These are phyloP conservation scores for Aquilaria sinensis DNA, from an alignment of 345 rosid species.

Conservation along the genomic window DNA sequence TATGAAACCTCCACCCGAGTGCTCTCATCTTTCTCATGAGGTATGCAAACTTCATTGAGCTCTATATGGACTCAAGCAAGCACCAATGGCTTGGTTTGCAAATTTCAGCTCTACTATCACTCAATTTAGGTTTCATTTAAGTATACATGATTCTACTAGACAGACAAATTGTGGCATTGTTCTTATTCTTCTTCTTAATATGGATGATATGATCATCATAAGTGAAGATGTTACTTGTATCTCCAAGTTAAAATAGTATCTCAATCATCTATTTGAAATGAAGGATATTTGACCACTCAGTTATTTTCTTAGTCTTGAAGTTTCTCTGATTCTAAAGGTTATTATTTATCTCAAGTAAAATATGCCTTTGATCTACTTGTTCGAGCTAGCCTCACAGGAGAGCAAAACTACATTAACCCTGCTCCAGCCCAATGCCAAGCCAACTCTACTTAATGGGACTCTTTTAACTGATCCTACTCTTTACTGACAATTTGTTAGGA, in stretches of 20 bases:
- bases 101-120: not conserved
- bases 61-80: not conserved
- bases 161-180: not conserved
- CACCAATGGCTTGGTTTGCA: not conserved
- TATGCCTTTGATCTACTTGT: not conserved
- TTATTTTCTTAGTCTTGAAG: not conserved
- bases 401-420: not conserved
- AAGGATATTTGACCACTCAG: not conserved
- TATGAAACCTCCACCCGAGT: not conserved
- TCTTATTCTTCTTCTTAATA: not conserved
- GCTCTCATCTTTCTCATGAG: too few species aligned
- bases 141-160: not conserved
- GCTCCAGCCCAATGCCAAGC: not conserved
- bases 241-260: not conserved
- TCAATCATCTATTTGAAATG: not conserved
- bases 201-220: not conserved
- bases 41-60: too few species aligned
- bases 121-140: too few species aligned
- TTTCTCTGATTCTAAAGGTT: not conserved
- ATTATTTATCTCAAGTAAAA: not conserved
- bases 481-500: not conserved
- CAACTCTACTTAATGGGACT: not conserved
- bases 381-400: not conserved
- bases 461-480: not conserved
- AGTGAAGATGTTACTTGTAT: not conserved